A percentile compares a stretch with the other conserved stretches of the same genome.
These are phyloP conservation scores for Venturia carpophila DNA, from an alignment of 2,329 filamentous ascomycete species.

Conservation along the genomic window DNA sequence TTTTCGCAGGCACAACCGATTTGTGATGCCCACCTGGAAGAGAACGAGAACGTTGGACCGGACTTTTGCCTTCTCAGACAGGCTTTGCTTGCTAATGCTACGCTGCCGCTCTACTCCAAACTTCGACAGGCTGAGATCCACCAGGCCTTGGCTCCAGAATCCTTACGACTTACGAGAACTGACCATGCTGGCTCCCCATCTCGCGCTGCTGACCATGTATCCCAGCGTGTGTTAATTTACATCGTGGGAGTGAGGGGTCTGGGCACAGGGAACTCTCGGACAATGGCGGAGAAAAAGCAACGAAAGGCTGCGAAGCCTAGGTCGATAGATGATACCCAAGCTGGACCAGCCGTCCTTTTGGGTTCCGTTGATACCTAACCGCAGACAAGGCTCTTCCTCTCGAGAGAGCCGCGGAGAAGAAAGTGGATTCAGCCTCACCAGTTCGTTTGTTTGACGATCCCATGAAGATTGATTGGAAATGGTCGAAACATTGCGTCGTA, in stretches of 20 bases:
- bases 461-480: not conserved
- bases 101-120: not conserved
- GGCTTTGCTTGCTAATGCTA: not conserved
- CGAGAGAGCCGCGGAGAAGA: not conserved
- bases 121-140: not conserved
- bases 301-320: not conserved
- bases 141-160: not conserved
- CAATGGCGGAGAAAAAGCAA: not conserved
- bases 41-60: not conserved
- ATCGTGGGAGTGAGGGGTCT: not conserved
- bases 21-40: not conserved
- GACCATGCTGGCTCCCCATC: constrained; percentile 3
- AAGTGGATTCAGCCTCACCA: not conserved
- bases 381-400: not conserved
- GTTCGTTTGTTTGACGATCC: not conserved
- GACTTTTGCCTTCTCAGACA: not conserved
- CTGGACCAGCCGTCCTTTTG: not conserved
- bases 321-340: not conserved
- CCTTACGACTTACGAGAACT: not conserved
- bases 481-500: not conserved
- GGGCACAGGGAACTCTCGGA: not conserved
- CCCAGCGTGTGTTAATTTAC: not conserved
- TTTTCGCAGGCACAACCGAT: not conserved
- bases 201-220: not conserved
- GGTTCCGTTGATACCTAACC: not conserved